A percentile compares a stretch with the other conserved stretches of the same genome.
Evolutionary conservation across 2,329 filamentous ascomycete genomes (phyloP).

Genomic region (Aureobasidium uvarum): DNA sequence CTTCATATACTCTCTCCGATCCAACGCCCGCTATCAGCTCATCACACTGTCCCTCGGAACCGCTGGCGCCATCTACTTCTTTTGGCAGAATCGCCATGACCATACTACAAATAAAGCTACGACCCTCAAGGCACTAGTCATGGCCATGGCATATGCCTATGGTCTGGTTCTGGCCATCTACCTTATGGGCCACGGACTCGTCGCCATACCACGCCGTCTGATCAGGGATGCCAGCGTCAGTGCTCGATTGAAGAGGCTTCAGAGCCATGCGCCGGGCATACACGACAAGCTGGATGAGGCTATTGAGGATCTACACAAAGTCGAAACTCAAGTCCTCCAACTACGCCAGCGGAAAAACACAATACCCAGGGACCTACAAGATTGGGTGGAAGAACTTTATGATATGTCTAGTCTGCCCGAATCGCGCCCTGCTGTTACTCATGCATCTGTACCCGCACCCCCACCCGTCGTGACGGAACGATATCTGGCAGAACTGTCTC

Average conservation of each 20-base stretch:
- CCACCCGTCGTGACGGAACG: conserved; percentile 88
- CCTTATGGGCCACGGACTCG: conserved; percentile 94
- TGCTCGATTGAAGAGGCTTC: conserved; percentile 69
- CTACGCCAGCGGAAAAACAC: conserved; percentile 78
- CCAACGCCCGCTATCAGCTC: conserved; percentile 85
- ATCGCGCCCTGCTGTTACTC: conserved; percentile 39
- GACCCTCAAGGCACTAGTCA: conserved; percentile 77
- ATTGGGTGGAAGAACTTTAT: conserved; percentile 94
- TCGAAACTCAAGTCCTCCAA: conserved; percentile 77
- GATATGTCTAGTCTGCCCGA: conserved; percentile 73
- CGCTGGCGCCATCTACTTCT: conserved; percentile 77
- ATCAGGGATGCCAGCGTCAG: conserved; percentile 77
- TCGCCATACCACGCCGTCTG: conserved; percentile 80
- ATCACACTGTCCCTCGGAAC: conserved; percentile 70
- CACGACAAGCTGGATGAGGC: conserved; percentile 89
- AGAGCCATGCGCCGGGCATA: conserved; percentile 73
- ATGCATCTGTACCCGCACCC: conserved; percentile 40
- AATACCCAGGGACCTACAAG: conserved; percentile 70
- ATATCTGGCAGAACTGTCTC: conserved; percentile 85
- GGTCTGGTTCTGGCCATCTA: conserved; percentile 90
- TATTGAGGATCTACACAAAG: conserved; percentile 71
- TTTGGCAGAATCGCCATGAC: conserved; percentile 68
- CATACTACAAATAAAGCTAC: conserved; percentile 50
- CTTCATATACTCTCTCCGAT: conserved; percentile 77
- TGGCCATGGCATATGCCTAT: conserved; percentile 95